These are phyloP conservation scores for Aspergillus homomorphus DNA, from an alignment of 495 filamentous ascomycete species.

Conservation along the genomic window DNA sequence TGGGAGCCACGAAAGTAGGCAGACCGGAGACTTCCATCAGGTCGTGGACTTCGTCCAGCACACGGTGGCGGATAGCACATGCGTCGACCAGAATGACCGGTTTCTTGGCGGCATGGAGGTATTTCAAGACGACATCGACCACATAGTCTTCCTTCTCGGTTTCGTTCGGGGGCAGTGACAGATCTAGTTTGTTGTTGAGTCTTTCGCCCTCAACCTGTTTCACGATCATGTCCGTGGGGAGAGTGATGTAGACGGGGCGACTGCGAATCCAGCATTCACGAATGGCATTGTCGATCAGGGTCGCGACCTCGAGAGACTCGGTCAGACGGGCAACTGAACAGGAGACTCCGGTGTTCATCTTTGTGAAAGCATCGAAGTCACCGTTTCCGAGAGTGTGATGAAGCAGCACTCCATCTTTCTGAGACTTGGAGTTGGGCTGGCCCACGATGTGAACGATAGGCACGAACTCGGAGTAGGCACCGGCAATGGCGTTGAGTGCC, in stretches of 20 bases:
- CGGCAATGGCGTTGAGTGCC: constrained; percentile 66
- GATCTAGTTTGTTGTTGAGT: constrained; percentile 66
- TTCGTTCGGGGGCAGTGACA: constrained; percentile 62
- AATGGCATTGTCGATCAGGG: constrained; percentile 76
- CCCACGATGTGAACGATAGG: constrained; percentile 66
- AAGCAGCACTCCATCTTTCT: constrained; percentile 61
- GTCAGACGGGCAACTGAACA: constrained; percentile 67
- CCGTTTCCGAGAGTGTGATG: constrained; percentile 95
- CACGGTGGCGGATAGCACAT: constrained; percentile 80
- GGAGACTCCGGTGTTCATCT: constrained; percentile 72
- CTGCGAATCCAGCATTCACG: constrained; percentile 72
- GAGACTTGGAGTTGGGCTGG: constrained; percentile 50
- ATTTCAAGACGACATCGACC: constrained; percentile 73
- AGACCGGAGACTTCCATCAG: constrained; percentile 74
- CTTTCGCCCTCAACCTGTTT: constrained; percentile 73
- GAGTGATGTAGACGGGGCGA: constrained; percentile 77
- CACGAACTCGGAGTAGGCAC: constrained; percentile 59
- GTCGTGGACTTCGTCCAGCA: constrained; percentile 70
- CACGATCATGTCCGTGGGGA: constrained; percentile 82
- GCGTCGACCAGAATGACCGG: constrained; percentile 86
- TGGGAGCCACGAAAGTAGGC: constrained; percentile 83
- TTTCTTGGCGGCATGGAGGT: constrained; percentile 69
- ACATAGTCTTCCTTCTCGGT: constrained; percentile 77
- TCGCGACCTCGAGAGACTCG: constrained; percentile 63
- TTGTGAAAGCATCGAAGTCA: constrained; percentile 78